Conservation (phyloP, 2,329 filamentous ascomycete genomes). For the Phoma sp. region DNA sequence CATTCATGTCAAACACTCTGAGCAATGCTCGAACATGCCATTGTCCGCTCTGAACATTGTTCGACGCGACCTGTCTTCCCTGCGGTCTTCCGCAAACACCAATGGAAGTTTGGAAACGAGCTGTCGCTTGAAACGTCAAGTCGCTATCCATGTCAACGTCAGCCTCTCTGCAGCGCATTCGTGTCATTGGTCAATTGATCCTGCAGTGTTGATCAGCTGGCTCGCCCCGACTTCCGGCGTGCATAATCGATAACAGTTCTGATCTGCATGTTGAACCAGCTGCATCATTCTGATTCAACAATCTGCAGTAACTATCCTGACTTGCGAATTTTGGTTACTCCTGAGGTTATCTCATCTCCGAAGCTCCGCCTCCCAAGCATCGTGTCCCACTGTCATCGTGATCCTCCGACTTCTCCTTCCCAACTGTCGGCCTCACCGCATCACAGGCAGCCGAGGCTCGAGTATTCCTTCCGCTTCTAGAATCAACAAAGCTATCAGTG, state of each 20-base stretch:
- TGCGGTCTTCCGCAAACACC: neutral
- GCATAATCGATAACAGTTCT: conserved; percentile 16
- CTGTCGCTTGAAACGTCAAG: conserved; percentile 9
- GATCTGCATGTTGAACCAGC: conserved; percentile 11
- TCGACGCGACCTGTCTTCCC: neutral
- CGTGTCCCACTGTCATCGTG: conserved; percentile 14
- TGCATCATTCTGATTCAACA: conserved; percentile 14
- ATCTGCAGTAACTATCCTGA: conserved; percentile 4
- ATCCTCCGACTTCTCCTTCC: conserved; percentile 21
- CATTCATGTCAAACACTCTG: no score
- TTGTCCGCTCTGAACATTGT: neutral
- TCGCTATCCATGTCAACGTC: conserved; percentile 9
- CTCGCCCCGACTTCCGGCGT: conserved; percentile 15
- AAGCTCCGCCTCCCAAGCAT: conserved; percentile 7
- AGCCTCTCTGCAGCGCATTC: neutral
- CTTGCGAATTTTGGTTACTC: conserved; percentile 1
- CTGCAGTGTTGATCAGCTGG: conserved; percentile 33
- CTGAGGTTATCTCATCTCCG: conserved; percentile 1
- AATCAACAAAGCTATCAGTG: conserved; percentile 21
- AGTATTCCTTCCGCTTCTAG: conserved; percentile 24
- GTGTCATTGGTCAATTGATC: conserved; percentile 31
- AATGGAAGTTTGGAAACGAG: conserved; percentile 6
- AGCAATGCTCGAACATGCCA: neutral
- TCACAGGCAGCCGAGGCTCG: conserved; percentile 47
- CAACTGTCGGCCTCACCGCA: conserved; percentile 34